These are phyloP conservation scores for Exophiala viscosa DNA, from an alignment of 2,329 filamentous ascomycete genomes.

Conservation along the genomic window DNA sequence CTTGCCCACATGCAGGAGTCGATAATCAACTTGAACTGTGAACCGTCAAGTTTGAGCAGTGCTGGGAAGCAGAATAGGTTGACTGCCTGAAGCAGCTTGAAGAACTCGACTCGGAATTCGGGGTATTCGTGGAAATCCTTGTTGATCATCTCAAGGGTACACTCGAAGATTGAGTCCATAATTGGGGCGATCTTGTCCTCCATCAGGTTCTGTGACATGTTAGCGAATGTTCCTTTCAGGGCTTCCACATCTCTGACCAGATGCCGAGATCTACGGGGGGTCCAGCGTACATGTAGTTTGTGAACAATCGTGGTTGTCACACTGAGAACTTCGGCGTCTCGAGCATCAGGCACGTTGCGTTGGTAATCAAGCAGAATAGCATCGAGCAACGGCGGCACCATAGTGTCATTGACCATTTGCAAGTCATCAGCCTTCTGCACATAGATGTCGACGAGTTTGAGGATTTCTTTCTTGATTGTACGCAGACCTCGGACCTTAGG, in stretches of 20 bases:
- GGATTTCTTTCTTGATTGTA: slow-evolving; percentile 98
- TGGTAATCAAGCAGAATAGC: slow-evolving; percentile 95
- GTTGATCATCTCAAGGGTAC: slow-evolving; percentile 99
- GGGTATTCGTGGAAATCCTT: slow-evolving; percentile 99
- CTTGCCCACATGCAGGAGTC: slow-evolving; percentile 99
- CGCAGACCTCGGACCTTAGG: slow-evolving; percentile 90
- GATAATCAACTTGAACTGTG: slow-evolving; percentile 99
- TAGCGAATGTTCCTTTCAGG: slow-evolving; percentile 30
- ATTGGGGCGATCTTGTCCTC: slow-evolving; percentile 96
- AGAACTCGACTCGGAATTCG: slow-evolving; percentile 98
- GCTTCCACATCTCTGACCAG: slow-evolving; percentile 41
- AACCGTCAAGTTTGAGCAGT: slow-evolving; percentile 86
- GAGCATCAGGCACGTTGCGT: slow-evolving; percentile 90
- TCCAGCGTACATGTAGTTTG: slow-evolving; percentile 84
- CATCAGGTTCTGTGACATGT: slow-evolving; percentile 70
- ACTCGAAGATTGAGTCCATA: slow-evolving; percentile 98
- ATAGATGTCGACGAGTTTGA: slow-evolving; percentile 97
- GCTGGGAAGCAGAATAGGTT: slow-evolving; percentile 97
- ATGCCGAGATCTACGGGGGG: slow-evolving; percentile 50
- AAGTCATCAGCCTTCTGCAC: slow-evolving; percentile 97
- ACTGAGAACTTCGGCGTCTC: slow-evolving; percentile 93
- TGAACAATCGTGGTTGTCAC: slow-evolving; percentile 97
- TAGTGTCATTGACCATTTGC: slow-evolving; percentile 85
- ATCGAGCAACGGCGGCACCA: slow-evolving; percentile 93
- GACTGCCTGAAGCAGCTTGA: slow-evolving; percentile 92